Base-by-base conservation (phyloP, 108 stramenopile genomes). In the Skeletonema potamos region DNA sequence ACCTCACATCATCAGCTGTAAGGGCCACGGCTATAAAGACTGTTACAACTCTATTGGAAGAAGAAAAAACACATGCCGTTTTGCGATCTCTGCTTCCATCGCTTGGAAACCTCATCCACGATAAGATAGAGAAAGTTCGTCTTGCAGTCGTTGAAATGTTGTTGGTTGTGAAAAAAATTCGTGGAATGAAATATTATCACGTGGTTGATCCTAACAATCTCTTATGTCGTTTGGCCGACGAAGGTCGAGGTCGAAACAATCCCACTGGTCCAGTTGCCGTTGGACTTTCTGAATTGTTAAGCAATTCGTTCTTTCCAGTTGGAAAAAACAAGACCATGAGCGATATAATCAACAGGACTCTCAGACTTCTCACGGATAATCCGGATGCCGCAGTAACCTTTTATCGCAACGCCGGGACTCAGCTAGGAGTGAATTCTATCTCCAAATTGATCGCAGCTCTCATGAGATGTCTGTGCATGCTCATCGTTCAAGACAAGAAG, bases 261-360 rank as follows among this genome's bases (percentile, higher is more conserved):
- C 83, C 82, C 8, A 64, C 69, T 2, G 87, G 88, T 57, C 72
- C 91, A 2, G 86, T 96, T 27, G 84, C 91, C 1, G 61, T 64
- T 22, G 86, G 67, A 36, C 71, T 98, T 12, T 85, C 92, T 0
- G 78, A 86, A 43, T 75, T 99, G 12, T 68, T 97, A 54, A 74
- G 92, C 17, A 96, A 93, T 67, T 97, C 96, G 11, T 97, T 94
- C 74, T 96, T 94, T 68, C 97, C 97, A 12, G 83, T 82, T 34
- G 95, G 92, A 0, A 60, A 70, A 3, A 75, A 82, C 28, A 89
- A 86, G 22, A 81, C 81, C 0, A 88, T 78, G 13, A 62, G 79
- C 1, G 85, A 95, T 64, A 94, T 96, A 56, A 77, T 97, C 9
- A 65, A 79, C 17, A 82, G 98, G 7, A 93, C 93, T 11, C 48